These are phyloP conservation scores for Vigna trinervia DNA, from an alignment of 306 rosid species.

Conservation along the genomic window DNA sequence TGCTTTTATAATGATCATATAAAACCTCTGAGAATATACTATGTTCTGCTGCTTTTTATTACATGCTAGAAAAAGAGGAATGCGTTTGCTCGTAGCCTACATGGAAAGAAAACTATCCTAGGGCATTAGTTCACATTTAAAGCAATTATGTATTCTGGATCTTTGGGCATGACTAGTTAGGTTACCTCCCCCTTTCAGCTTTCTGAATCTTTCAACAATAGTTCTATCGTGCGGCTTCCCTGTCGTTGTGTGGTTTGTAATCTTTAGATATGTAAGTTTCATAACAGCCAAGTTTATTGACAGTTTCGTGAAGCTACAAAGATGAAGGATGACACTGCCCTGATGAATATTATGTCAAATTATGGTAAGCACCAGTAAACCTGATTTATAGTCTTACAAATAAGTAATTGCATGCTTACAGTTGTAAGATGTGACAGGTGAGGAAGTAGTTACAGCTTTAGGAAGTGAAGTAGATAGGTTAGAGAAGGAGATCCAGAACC, in stretches of 20 bases:
- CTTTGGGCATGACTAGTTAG: slow-evolving; percentile 35
- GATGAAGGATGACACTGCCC: slow-evolving; percentile 55
- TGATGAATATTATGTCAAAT: slow-evolving; percentile 77
- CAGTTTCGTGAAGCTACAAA: slow-evolving; percentile 79
- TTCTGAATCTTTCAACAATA: slow-evolving; percentile 12
- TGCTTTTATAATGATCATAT: slow-evolving; percentile 37
- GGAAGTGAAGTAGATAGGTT: slow-evolving; percentile 98
- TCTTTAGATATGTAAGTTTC: slow-evolving; percentile 10
- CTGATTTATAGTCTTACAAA: slow-evolving; percentile 11
- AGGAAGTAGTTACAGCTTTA: slow-evolving; percentile 95
- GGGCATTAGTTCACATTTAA: background rate
- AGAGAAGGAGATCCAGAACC: slow-evolving; percentile 89
- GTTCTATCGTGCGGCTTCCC: slow-evolving; percentile 17
- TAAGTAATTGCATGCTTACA: slow-evolving; percentile 39
- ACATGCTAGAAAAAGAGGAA: background rate
- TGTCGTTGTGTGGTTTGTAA: slow-evolving; percentile 16
- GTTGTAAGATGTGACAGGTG: slow-evolving; percentile 65
- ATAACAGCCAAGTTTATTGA: slow-evolving; percentile 31
- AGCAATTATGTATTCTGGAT: background rate
- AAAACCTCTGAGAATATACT: slow-evolving; percentile 17
- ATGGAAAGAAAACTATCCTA: slow-evolving; percentile 8
- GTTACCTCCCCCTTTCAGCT: slow-evolving; percentile 9
- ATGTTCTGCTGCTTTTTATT: slow-evolving; percentile 27
- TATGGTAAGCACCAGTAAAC: slow-evolving; percentile 64
- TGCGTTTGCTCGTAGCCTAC: background rate